Conservation (phyloP, 2,329 filamentous ascomycete genomes). For the Eutypa lata region DNA sequence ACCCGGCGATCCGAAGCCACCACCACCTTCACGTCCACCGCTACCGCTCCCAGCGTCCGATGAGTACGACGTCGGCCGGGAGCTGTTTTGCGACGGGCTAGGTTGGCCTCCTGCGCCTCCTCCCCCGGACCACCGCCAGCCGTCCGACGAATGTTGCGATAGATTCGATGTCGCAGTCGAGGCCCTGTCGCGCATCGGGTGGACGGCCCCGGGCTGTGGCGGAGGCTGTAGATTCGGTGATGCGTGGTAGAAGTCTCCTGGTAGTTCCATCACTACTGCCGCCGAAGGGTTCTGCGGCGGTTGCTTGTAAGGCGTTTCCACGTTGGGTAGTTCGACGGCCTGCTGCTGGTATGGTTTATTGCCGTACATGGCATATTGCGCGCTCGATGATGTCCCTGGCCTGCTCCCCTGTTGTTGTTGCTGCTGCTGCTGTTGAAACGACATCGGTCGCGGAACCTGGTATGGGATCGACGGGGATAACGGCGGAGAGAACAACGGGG, state of each 20-base stretch:
- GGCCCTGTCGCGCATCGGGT: slow-evolving; percentile 20
- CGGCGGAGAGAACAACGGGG: slow-evolving; percentile 16
- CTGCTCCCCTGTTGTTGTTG: slow-evolving; percentile 19
- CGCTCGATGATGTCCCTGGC: slow-evolving; percentile 31
- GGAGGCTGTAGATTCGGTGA: slow-evolving; percentile 23
- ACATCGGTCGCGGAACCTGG: slow-evolving; percentile 37
- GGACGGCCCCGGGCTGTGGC: slow-evolving; percentile 28
- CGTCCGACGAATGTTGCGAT: slow-evolving; percentile 27
- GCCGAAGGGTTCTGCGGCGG: slow-evolving; percentile 6
- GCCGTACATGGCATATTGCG: slow-evolving; percentile 21
- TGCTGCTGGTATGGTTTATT: slow-evolving; percentile 15
- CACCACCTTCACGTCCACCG: background rate
- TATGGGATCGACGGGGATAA: slow-evolving; percentile 33
- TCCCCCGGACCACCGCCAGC: slow-evolving; percentile 41
- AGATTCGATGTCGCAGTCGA: slow-evolving; percentile 23
- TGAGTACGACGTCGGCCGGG: background rate
- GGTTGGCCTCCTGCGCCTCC: slow-evolving; percentile 13
- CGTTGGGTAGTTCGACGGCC: slow-evolving; percentile 39
- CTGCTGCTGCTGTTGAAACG: slow-evolving; percentile 23
- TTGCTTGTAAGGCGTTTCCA: slow-evolving; percentile 2
- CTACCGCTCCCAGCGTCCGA: background rate
- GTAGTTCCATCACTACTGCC: slow-evolving; percentile 35
- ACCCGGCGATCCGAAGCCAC: background rate
- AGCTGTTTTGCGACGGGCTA: background rate
- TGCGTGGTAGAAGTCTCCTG: slow-evolving; percentile 47